Evolutionary conservation across 192 early-diverging fungal species (phyloP).

Genomic region (Coemansia sp.): DNA sequence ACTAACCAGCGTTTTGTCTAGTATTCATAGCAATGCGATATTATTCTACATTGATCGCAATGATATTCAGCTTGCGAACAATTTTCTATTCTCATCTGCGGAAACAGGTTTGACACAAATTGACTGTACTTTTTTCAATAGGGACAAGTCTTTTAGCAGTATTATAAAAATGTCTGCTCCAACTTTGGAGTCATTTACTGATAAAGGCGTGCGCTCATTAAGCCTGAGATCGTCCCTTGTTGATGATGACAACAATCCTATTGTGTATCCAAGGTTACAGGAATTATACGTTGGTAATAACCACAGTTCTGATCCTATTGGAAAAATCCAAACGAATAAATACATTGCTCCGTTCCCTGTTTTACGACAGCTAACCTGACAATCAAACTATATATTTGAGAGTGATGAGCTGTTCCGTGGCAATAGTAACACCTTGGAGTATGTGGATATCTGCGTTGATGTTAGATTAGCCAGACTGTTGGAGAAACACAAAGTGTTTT

Average conservation of each 20-base stretch:
- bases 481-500: background rate
- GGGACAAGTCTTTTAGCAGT: background rate
- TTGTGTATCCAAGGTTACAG: constrained; percentile 1
- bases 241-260: background rate
- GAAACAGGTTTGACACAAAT: no score
- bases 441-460: constrained; percentile 27
- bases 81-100: no score
- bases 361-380: constrained; percentile 15
- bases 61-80: no score
- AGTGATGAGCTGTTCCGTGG: constrained; percentile 12
- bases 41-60: no score
- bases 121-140: no score
- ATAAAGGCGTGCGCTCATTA: background rate
- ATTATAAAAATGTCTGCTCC: background rate
- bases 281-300: background rate
- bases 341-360: constrained; percentile 20
- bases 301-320: no score
- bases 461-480: background rate
- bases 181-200: background rate
- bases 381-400: background rate
- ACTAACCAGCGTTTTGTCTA: no score
- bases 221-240: background rate
- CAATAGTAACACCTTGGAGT: constrained; percentile 2
- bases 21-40: no score
- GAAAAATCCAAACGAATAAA: background rate